phyloP scores from a whole-genome alignment of 2,329 filamentous ascomycete genomes.

The Fusarium burgessii region DNA sequence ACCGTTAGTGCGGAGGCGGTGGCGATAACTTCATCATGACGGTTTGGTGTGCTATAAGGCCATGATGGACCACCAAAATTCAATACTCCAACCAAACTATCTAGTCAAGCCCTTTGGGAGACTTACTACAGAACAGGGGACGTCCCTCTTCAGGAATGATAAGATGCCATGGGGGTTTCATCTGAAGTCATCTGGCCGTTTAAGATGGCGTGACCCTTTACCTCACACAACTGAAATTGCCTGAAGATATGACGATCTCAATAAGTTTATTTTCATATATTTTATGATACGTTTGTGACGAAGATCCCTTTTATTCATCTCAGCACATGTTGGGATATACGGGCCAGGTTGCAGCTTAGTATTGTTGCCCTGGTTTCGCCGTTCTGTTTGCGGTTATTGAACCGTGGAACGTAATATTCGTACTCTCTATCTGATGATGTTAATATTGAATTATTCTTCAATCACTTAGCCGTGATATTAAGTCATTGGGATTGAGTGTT shows the following conservation, averaged over 20 bases:
- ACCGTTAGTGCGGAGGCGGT: conserved; percentile 6
- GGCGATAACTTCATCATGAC: conserved; percentile 20
- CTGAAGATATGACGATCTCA: not conserved
- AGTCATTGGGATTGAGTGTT: not conserved
- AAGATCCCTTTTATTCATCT: not conserved
- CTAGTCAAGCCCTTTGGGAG: too few species aligned
- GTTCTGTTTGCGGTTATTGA: not conserved
- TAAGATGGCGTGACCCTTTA: not conserved
- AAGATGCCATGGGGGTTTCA: too few species aligned
- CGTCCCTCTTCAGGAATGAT: too few species aligned
- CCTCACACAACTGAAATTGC: not conserved
- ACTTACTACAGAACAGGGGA: too few species aligned
- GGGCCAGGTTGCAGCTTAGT: not conserved
- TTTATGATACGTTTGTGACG: too few species aligned
- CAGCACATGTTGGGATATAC: too few species aligned
- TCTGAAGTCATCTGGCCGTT: not conserved
- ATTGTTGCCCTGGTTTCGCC: not conserved
- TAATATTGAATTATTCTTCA: not conserved
- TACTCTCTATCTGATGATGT: not conserved
- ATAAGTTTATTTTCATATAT: too few species aligned
- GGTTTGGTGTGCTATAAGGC: not conserved
- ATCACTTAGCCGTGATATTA: not conserved
- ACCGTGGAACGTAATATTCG: not conserved
- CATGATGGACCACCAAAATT: not conserved
- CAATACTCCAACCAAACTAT: not conserved